phyloP scores from a whole-genome alignment of 345 rosid species.

The Pistacia vera region DNA sequence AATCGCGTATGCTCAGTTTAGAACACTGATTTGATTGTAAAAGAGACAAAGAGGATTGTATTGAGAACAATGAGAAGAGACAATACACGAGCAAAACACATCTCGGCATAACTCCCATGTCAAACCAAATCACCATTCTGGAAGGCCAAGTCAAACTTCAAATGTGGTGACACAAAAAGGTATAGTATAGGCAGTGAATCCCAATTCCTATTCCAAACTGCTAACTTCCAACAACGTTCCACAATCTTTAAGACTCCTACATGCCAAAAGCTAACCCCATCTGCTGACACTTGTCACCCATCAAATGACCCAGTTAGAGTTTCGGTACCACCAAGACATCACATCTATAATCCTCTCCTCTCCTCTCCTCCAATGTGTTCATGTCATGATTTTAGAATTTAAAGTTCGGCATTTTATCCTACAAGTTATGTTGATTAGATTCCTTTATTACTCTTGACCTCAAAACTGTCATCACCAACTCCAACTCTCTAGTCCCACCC shows the following conservation, averaged over 20 bases:
- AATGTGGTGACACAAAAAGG: too few relatives aligned
- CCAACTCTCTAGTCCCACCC: background rate
- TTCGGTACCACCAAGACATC: conserved; percentile 14
- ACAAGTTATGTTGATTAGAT: background rate
- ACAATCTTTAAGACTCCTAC: background rate
- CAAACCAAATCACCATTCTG: background rate
- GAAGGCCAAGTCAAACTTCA: background rate
- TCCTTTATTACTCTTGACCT: background rate
- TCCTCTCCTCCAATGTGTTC: background rate
- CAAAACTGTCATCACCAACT: background rate
- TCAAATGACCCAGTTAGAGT: background rate
- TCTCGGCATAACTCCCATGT: background rate
- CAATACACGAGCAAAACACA: background rate
- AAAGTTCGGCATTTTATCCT: background rate
- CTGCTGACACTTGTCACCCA: background rate
- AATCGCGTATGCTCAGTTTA: too few relatives aligned
- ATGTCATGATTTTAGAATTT: background rate
- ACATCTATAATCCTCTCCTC: background rate
- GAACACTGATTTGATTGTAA: too few relatives aligned
- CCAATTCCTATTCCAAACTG: background rate
- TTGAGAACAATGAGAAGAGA: background rate
- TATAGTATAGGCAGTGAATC: background rate
- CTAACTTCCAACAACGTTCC: background rate
- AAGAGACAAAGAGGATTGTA: too few relatives aligned
- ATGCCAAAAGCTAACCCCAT: background rate